A percentile compares a stretch with the other conserved stretches of the same genome.
phyloP scores from a whole-genome alignment of 139 green algal species.

The Chlorella sp. region DNA sequence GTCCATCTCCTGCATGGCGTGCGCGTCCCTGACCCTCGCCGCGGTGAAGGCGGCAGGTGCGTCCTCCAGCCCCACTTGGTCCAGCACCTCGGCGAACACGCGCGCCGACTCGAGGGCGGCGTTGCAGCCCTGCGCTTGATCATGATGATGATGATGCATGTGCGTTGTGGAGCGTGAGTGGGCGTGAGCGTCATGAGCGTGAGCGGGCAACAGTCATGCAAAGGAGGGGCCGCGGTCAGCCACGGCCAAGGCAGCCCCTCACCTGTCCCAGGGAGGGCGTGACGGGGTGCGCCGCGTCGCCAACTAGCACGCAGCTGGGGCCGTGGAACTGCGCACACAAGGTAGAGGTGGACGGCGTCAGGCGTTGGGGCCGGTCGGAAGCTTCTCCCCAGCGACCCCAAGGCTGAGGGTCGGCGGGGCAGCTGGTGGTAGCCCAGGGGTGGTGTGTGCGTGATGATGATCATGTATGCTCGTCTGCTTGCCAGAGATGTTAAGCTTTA shows the following conservation, averaged over 20 bases:
- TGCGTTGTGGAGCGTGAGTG: background rate
- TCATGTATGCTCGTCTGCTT: no score
- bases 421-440: no score
- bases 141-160: no score
- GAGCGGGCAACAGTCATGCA: background rate
- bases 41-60: conserved; percentile 10
- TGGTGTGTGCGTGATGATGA: no score
- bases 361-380: no score
- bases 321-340: conserved; percentile 13
- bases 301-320: conserved; percentile 4
- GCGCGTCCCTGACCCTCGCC: background rate
- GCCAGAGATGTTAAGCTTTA: no score
- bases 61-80: background rate
- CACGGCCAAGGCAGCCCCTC: background rate
- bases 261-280: conserved; percentile 2
- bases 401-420: no score
- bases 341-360: no score
- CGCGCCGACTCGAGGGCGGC: conserved; percentile 15
- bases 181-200: background rate
- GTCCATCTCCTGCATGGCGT: conserved; percentile 16
- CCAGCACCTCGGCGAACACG: conserved; percentile 12
- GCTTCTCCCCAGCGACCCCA: no score
- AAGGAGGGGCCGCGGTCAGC: background rate
- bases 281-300: background rate
- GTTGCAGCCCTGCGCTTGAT: conserved; percentile 16